Percentiles rank a stretch among this genome's conserved stretches.
These are phyloP conservation scores for Fusarium buharicum DNA, from an alignment of 2,329 filamentous ascomycete species.

Conservation along the genomic window DNA sequence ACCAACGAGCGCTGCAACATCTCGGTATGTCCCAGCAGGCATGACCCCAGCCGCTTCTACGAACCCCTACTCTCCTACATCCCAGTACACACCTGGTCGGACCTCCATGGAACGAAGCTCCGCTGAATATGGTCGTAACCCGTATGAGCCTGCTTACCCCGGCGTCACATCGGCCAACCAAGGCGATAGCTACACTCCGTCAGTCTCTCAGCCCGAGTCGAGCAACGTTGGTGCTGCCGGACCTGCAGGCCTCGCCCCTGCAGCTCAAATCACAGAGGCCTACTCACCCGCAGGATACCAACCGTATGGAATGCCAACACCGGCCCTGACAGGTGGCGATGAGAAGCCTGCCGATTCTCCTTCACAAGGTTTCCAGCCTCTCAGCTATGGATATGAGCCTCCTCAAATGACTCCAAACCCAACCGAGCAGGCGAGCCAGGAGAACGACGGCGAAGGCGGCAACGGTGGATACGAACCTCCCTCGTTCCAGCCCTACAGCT, in stretches of 20 bases:
- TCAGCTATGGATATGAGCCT: conserved; percentile 64
- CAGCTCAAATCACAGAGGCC: conserved; percentile 43
- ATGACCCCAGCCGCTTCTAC: conserved; percentile 28
- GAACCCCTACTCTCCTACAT: conserved; percentile 53
- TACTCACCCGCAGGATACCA: conserved; percentile 42
- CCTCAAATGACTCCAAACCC: conserved; percentile 50
- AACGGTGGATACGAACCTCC: conserved; percentile 68
- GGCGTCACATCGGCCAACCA: conserved; percentile 27
- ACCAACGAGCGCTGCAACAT: conserved; percentile 51
- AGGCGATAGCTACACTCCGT: conserved; percentile 36
- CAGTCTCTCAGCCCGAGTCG: conserved; percentile 27
- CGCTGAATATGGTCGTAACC: conserved; percentile 47
- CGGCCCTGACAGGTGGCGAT: conserved; percentile 18
- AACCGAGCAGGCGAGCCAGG: conserved; percentile 25
- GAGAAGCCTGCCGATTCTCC: conserved; percentile 33
- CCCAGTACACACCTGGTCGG: conserved; percentile 61
- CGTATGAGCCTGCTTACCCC: conserved; percentile 52
- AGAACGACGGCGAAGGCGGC: conserved; percentile 43
- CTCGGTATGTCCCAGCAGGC: conserved; percentile 52
- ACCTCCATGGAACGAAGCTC: conserved; percentile 46
- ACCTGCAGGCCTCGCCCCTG: conserved; percentile 37
- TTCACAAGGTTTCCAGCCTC: conserved; percentile 56
- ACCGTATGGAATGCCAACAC: conserved; percentile 45
- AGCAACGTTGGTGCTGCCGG: conserved; percentile 9
- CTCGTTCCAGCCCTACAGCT: conserved; percentile 68